Conservation (phyloP, 345 rosid species). For the Eucalyptus fibrosa region DNA sequence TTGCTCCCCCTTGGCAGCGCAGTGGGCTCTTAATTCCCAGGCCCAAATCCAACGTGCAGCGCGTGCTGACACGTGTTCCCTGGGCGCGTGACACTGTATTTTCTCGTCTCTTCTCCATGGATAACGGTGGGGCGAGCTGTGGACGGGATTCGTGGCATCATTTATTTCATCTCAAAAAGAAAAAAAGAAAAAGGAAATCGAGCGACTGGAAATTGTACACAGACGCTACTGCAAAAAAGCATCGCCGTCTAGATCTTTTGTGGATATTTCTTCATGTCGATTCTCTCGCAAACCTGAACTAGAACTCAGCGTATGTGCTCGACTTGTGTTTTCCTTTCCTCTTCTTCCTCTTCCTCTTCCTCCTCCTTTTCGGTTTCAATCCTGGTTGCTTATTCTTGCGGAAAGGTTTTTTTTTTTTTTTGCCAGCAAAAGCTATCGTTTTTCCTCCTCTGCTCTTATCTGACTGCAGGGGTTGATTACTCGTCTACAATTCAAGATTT, state of each 20-base stretch:
- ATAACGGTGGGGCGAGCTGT: background rate
- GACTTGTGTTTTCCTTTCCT: background rate
- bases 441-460: background rate
- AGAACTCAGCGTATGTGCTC: background rate
- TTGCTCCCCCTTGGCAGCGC: background rate
- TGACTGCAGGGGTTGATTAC: background rate
- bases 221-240: background rate
- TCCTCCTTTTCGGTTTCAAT: background rate
- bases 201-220: background rate
- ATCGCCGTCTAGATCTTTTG: background rate
- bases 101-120: background rate
- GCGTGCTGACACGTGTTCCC: background rate
- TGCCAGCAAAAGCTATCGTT: background rate
- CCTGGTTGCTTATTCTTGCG: background rate
- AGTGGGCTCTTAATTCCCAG: background rate
- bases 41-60: background rate
- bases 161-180: rapidly evolving
- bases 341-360: background rate
- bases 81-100: background rate
- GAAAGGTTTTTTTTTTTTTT: background rate
- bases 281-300: background rate
- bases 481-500: background rate
- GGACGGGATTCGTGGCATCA: background rate
- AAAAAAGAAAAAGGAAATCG: background rate
- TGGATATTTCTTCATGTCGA: background rate